A percentile compares a stretch with the other conserved stretches of the same genome.
These are phyloP conservation scores for Colletotrichum incanum DNA, from an alignment of 2,329 filamentous ascomycete species.

Conservation along the genomic window DNA sequence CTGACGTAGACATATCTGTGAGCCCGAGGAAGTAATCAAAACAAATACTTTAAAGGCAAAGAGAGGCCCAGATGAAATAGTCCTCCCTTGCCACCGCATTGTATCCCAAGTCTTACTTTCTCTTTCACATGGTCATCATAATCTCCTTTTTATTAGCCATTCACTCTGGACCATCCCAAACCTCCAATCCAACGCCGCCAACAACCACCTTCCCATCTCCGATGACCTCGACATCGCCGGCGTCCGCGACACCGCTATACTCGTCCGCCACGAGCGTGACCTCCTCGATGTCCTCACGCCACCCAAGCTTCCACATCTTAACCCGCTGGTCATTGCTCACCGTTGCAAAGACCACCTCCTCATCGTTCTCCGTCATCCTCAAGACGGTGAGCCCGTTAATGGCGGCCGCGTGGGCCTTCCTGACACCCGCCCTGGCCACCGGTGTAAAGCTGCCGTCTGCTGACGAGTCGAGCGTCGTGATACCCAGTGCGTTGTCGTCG, in stretches of 20 bases:
- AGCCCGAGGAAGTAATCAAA: neutral
- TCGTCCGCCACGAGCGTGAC: slow-evolving; percentile 63
- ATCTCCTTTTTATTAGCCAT: neutral
- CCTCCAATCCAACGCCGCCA: slow-evolving; percentile 64
- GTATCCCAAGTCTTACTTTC: neutral
- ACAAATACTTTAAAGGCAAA: neutral
- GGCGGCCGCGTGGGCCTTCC: slow-evolving; percentile 79
- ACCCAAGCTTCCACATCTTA: slow-evolving; percentile 65
- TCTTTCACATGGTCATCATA: neutral
- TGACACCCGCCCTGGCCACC: slow-evolving; percentile 54
- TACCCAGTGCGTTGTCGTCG: slow-evolving; percentile 86
- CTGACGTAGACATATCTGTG: neutral
- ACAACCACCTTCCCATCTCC: slow-evolving; percentile 53
- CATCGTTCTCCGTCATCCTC: slow-evolving; percentile 39
- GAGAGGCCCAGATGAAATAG: neutral
- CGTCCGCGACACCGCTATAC: slow-evolving; percentile 74
- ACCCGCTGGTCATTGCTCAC: slow-evolving; percentile 75
- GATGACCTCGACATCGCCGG: slow-evolving; percentile 66
- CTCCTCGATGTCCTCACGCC: slow-evolving; percentile 41
- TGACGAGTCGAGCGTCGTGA: slow-evolving; percentile 61
- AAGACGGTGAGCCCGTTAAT: slow-evolving; percentile 72
- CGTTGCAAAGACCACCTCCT: slow-evolving; percentile 53
- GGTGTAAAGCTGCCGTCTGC: slow-evolving; percentile 42
- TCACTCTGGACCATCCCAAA: slow-evolving; percentile 52
- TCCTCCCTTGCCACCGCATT: neutral